A percentile compares a stretch with the other conserved stretches of the same genome.
Evolutionary conservation across 495 filamentous ascomycete species (phyloP).

Genomic region (Cryomyces minteri): DNA sequence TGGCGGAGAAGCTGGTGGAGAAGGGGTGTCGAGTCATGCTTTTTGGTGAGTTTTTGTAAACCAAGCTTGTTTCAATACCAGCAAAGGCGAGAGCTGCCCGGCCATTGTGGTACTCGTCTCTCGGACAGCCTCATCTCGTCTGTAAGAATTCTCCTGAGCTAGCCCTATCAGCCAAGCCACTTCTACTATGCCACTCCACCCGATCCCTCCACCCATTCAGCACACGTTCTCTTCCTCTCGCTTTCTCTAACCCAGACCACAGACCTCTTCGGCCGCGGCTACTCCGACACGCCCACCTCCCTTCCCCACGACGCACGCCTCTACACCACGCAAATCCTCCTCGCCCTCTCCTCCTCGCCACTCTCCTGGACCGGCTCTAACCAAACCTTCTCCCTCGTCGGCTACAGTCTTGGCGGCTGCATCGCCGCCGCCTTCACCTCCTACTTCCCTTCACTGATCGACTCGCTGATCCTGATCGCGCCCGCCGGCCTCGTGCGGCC

Average conservation of each 20-base stretch:
- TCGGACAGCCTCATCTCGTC: neutral
- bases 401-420: constrained; percentile 74
- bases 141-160: neutral
- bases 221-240: too few relatives aligned
- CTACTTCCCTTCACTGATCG: constrained; percentile 47
- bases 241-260: constrained; percentile 2
- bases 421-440: constrained; percentile 57
- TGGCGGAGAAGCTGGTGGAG: constrained; percentile 52
- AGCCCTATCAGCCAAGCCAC: constrained; percentile 5
- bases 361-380: constrained; percentile 40
- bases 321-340: constrained; percentile 55
- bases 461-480: constrained; percentile 52
- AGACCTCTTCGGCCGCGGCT: constrained; percentile 65
- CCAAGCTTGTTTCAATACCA: too few relatives aligned
- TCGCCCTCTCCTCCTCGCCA: constrained; percentile 49
- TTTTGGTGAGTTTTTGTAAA: constrained; percentile 19
- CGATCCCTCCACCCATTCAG: too few relatives aligned
- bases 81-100: too few relatives aligned
- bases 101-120: neutral
- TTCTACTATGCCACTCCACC: too few relatives aligned
- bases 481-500: constrained; percentile 53
- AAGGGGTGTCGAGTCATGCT: constrained; percentile 70
- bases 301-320: constrained; percentile 55
- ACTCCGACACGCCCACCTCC: constrained; percentile 47
- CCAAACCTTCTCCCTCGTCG: constrained; percentile 46